phyloP scores from a whole-genome alignment of 306 rosid species.

The Pterocarpus macrocarpus region DNA sequence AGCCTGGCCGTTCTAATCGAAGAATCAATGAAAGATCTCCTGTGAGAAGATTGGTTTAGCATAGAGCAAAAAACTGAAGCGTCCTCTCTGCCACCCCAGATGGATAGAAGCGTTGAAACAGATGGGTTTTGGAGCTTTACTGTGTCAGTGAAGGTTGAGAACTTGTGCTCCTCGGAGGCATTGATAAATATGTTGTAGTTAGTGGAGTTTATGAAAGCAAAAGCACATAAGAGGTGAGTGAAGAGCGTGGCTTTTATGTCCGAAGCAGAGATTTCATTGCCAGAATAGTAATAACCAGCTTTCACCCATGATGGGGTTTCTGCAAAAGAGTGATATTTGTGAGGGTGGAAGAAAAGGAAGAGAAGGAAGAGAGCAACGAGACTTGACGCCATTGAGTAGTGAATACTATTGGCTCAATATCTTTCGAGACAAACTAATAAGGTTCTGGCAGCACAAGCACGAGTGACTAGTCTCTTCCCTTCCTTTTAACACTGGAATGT shows the following conservation, averaged over 20 bases:
- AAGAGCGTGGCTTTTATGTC: conserved; percentile 52
- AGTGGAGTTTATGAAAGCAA: conserved; percentile 48
- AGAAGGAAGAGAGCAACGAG: background rate
- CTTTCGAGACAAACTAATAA: too few relatives aligned
- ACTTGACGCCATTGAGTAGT: conserved; percentile 46
- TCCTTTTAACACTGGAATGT: too few relatives aligned
- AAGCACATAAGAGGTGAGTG: conserved; percentile 56
- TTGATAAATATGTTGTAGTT: conserved; percentile 44
- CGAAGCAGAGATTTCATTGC: conserved; percentile 39
- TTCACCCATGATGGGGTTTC: conserved; percentile 39
- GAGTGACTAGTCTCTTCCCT: too few relatives aligned
- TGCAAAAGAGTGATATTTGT: conserved; percentile 25
- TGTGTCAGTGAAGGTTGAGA: conserved; percentile 49
- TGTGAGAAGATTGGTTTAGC: conserved; percentile 41
- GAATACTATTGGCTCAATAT: too few relatives aligned
- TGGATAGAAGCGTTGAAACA: conserved; percentile 55
- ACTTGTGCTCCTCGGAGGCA: conserved; percentile 42
- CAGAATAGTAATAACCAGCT: conserved; percentile 53
- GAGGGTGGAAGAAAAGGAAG: conserved; percentile 28
- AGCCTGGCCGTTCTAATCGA: conserved; percentile 51
- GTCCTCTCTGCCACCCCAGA: conserved; percentile 37
- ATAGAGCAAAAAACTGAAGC: conserved; percentile 32
- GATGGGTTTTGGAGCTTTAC: conserved; percentile 60
- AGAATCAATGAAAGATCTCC: conserved; percentile 62
- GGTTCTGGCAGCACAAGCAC: too few relatives aligned